Percentiles rank a stretch among this genome's conserved stretches.
Evolutionary conservation across 2,329 filamentous ascomycete genomes (phyloP).

Genomic region (Penicillium sp.): DNA sequence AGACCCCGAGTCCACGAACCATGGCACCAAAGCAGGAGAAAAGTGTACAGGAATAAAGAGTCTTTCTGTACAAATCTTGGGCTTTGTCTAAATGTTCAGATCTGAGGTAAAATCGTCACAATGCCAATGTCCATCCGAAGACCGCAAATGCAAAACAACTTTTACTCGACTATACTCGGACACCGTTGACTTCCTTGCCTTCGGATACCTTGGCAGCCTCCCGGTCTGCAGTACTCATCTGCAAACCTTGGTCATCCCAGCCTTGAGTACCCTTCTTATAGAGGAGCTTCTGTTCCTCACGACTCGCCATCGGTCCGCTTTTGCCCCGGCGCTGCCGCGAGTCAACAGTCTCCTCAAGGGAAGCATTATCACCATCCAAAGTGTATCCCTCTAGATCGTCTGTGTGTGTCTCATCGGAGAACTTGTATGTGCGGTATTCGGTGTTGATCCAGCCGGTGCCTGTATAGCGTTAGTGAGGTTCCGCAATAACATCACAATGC

Average conservation of each 20-base stretch:
- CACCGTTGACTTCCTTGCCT: conserved; percentile 35
- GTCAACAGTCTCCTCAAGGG: conserved; percentile 43
- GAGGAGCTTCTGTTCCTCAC: conserved; percentile 40
- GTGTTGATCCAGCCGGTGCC: conserved; percentile 75
- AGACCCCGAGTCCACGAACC: not conserved
- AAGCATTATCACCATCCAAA: conserved; percentile 43
- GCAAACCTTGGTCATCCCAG: conserved; percentile 47
- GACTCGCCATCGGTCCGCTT: conserved; percentile 31
- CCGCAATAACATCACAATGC: not conserved
- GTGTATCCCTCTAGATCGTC: conserved; percentile 46
- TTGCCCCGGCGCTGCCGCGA: conserved; percentile 46
- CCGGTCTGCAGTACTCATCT: conserved; percentile 38
- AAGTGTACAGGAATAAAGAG: not conserved
- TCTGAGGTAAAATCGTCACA: conserved; percentile 9
- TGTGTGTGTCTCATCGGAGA: conserved; percentile 54
- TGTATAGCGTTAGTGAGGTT: conserved; percentile 28
- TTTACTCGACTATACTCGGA: conserved; percentile 23
- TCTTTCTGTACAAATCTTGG: not conserved
- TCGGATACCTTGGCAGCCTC: conserved; percentile 35
- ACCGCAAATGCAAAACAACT: not conserved
- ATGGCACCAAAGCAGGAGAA: not conserved
- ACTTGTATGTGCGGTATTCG: conserved; percentile 69
- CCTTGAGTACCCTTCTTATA: conserved; percentile 43
- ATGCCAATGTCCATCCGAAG: conserved; percentile 4
- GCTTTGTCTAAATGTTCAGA: conserved; percentile 4